phyloP scores from a whole-genome alignment of 2,329 filamentous ascomycete species.

The Xylaria sp. region DNA sequence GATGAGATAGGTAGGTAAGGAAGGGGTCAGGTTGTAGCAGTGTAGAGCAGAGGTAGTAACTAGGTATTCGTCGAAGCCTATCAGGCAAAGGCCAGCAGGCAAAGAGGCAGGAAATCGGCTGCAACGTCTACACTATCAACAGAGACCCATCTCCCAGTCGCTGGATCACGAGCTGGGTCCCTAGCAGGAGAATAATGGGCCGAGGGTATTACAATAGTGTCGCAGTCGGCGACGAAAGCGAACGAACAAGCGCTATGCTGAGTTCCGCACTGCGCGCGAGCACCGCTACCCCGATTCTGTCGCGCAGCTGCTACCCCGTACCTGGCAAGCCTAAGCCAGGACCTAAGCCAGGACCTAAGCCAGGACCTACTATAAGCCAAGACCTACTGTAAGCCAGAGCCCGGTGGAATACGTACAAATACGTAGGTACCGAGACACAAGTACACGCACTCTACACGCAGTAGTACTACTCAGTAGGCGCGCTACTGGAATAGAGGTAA shows the following conservation, averaged over 20 bases:
- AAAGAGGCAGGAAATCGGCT: conserved; percentile 23
- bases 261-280: not conserved
- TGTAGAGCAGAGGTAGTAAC: conserved; percentile 11
- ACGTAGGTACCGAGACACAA: no score
- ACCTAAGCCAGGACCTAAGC: no score
- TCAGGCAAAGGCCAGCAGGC: conserved; percentile 14
- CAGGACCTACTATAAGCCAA: no score
- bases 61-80: conserved; percentile 13
- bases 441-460: no score
- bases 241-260: not conserved
- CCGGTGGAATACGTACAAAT: conserved; percentile 7
- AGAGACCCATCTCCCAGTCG: conserved; percentile 22
- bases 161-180: conserved; percentile 18
- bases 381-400: no score
- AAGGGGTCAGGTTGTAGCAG: conserved; percentile 3
- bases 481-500: conserved; percentile 12
- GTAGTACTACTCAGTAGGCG: no score
- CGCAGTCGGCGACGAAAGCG: conserved; percentile 15
- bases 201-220: conserved; percentile 14
- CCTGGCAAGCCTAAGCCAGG: not conserved
- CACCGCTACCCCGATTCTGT: conserved; percentile 8
- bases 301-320: conserved; percentile 8
- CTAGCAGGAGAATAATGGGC: not conserved
- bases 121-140: conserved; percentile 27
- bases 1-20: conserved; percentile 19